Evolutionary conservation across 1,284 basidiomycete genomes (phyloP), one percentile per base, ranked within the genome.

Genomic region (Puccinia novopanici): DNA sequence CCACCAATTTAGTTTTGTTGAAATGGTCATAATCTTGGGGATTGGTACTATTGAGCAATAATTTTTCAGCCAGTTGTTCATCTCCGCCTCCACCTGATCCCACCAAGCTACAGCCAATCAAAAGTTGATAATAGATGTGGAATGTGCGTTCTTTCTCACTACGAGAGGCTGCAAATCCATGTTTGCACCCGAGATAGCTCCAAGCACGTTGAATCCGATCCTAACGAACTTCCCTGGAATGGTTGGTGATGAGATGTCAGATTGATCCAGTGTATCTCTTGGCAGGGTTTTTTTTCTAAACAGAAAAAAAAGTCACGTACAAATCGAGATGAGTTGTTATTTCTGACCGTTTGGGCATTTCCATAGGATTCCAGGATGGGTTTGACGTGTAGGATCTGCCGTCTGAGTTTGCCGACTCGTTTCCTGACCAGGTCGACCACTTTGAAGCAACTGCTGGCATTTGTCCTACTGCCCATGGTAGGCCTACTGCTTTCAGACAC

Each of bases 321-420:
- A 86, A 98, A 99, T 65, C 97, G 93, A 89, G 93, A 95, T 10
- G 97, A 99, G 85, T 99, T 99, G 87, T 99, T 98, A 86, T 99
- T 99, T 70, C 96, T 89, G 86, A 98, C 93, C 0, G 97, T 99
- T 86, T 99, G 97, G 5, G 97, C 97, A 85, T 99, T 99, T 30
- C 97, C 97, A 84, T 99, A 99, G 3, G 97, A 93, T 86, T 99
- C 97, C 4, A 99, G 88, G 81, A 99, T 95, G 0, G 97, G 97
- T 84, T 99, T 99, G 27, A 96, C 96, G 86, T 98, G 95, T 27
- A 99, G 89, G 82, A 99, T 99, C 86, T 99, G 97, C 37, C 93
- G 90, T 86, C 99, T 97, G 19, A 99, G 89, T 27, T 98, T 88
- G 61, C 96, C 96, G 0, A 97, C 89, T 10, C 84, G 79, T 81